Evolutionary conservation across 192 early-diverging fungal genomes (phyloP).

Genomic region (Funneliformis geosporum): DNA sequence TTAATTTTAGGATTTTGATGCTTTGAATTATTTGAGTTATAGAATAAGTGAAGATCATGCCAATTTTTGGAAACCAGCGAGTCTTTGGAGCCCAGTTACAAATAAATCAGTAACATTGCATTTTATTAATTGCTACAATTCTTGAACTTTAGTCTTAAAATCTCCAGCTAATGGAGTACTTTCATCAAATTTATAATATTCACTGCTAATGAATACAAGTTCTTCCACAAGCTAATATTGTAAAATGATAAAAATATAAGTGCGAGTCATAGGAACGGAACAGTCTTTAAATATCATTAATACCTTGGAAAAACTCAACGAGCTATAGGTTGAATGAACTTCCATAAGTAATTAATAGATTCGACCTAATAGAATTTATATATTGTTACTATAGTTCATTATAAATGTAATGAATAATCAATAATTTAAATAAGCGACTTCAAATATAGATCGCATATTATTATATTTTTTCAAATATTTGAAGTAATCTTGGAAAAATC

Average conservation of each 20-base stretch:
- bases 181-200: constrained; percentile 62
- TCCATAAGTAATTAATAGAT: constrained; percentile 55
- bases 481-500: constrained; percentile 68
- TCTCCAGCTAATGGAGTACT: neutral
- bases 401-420: neutral
- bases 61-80: constrained; percentile 71
- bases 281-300: neutral
- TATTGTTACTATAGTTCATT: neutral
- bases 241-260: neutral
- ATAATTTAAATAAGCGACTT: constrained; percentile 24
- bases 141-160: constrained; percentile 36
- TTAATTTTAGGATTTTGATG: too few relatives aligned
- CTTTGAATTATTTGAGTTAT: too few relatives aligned
- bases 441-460: constrained; percentile 38
- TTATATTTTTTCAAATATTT: constrained; percentile 62
- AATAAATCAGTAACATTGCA: constrained; percentile 60
- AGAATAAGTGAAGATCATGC: too few relatives aligned
- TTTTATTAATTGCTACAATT: constrained; percentile 39
- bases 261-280: neutral
- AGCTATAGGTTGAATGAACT: constrained; percentile 62
- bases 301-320: constrained; percentile 54
- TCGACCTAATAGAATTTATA: constrained; percentile 35
- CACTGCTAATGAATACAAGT: constrained; percentile 66
- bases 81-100: constrained; percentile 61
- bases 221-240: constrained; percentile 58